A percentile compares a stretch with the other conserved stretches of the same genome.
Conservation (phyloP, 208 protist genomes). For the Strigomonas galati region DNA sequence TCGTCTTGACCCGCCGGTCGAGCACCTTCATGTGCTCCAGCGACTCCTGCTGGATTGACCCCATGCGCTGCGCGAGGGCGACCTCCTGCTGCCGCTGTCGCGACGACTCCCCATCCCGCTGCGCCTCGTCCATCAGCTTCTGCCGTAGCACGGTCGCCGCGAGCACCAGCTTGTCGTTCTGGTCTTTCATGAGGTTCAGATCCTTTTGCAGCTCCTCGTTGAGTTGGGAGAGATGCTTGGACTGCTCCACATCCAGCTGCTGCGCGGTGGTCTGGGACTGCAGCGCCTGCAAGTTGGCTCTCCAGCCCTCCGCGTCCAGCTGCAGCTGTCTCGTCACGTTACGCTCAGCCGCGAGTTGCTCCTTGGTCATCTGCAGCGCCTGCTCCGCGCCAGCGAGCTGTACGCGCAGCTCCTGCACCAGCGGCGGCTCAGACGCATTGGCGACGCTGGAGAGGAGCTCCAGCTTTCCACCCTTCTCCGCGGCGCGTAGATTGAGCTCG, state of each 20-base stretch:
- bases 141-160: slow-evolving; percentile 77
- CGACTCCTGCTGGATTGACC: slow-evolving; percentile 72
- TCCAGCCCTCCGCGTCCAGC: slow-evolving; percentile 58
- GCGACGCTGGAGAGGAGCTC: slow-evolving; percentile 38
- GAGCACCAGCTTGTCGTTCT: slow-evolving; percentile 79
- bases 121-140: slow-evolving; percentile 65
- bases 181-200: slow-evolving; percentile 61
- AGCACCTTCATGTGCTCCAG: slow-evolving; percentile 54
- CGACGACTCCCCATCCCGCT: slow-evolving; percentile 37
- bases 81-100: slow-evolving; percentile 73
- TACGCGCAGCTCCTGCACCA: slow-evolving; percentile 62
- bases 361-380: slow-evolving; percentile 44
- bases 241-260: slow-evolving; percentile 53
- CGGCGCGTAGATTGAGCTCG: slow-evolving; percentile 29
- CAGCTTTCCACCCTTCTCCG: slow-evolving; percentile 62
- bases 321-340: slow-evolving; percentile 37
- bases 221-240: slow-evolving; percentile 46
- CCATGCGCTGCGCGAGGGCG: slow-evolving; percentile 79
- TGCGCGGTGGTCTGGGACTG: slow-evolving; percentile 50
- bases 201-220: slow-evolving; percentile 63
- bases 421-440: slow-evolving; percentile 27
- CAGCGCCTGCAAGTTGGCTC: slow-evolving; percentile 46
- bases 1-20: slow-evolving; percentile 52
- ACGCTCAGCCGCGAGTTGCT: slow-evolving; percentile 57
- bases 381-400: slow-evolving; percentile 51